Evolutionary conservation across 441 rosid genomes (phyloP).

Genomic region (Populus hybrid): DNA sequence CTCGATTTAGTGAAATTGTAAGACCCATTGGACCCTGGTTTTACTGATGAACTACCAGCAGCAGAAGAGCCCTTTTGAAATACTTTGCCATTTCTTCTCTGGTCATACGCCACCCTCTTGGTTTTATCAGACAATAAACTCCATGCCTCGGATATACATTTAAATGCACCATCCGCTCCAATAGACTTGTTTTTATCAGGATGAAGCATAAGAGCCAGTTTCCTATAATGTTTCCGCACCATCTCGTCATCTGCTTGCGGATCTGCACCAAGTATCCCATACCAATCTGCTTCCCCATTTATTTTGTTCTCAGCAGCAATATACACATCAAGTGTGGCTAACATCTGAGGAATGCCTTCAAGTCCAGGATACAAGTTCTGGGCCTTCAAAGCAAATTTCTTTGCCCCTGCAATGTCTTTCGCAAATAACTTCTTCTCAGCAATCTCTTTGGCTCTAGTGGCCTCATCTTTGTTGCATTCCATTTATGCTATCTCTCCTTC

Average conservation of each 20-base stretch:
- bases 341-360: constrained; percentile 60
- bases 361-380: constrained; percentile 57
- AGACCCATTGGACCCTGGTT: constrained; percentile 45
- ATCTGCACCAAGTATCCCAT: constrained; percentile 55
- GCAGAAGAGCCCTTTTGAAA: constrained; percentile 32
- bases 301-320: constrained; percentile 59
- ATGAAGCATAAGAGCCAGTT: constrained; percentile 62
- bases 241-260: constrained; percentile 57
- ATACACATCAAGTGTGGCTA: constrained; percentile 53
- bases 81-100: constrained; percentile 29
- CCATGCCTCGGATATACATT: constrained; percentile 72
- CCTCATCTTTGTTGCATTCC: constrained; percentile 91
- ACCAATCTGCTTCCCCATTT: constrained; percentile 72
- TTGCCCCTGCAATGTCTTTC: constrained; percentile 62
- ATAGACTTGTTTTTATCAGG: constrained; percentile 75
- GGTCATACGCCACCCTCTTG: constrained; percentile 45
- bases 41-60: constrained; percentile 32
- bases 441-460: constrained; percentile 67
- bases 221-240: constrained; percentile 57
- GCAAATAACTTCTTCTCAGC: constrained; percentile 64
- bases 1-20: constrained; percentile 36
- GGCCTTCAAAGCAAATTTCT: constrained; percentile 66
- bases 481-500: constrained; percentile 24
- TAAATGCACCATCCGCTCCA: constrained; percentile 22
- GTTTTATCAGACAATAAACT: constrained; percentile 54